These are phyloP conservation scores for Gremmenia infestans DNA, from an alignment of 2,329 filamentous ascomycete species.

Conservation along the genomic window DNA sequence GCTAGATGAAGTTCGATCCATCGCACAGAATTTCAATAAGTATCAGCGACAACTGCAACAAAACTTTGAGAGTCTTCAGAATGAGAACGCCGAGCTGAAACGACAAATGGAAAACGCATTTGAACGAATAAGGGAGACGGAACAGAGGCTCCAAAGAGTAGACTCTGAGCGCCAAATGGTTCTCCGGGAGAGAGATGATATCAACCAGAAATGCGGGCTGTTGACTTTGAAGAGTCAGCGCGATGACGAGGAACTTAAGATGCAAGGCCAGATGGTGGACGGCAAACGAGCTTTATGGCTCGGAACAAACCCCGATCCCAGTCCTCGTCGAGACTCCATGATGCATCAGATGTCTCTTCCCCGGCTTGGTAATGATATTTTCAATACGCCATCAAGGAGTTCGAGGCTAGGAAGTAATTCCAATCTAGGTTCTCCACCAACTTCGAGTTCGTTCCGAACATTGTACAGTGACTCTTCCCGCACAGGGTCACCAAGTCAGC, in stretches of 20 bases:
- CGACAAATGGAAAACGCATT: not conserved
- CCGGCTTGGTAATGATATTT: constrained; percentile 12
- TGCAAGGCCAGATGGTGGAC: constrained; percentile 10
- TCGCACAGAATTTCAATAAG: constrained; percentile 5
- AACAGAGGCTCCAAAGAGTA: constrained; percentile 3
- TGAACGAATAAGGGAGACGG: not conserved
- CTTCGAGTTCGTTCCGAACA: not conserved
- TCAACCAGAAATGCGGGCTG: not conserved
- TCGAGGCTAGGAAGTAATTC: not conserved
- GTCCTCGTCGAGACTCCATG: constrained; percentile 3
- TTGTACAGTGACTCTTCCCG: too few relatives aligned
- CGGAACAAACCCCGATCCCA: constrained; percentile 13
- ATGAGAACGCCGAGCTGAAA: constrained; percentile 1
- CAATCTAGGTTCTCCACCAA: not conserved
- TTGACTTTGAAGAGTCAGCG: constrained; percentile 2
- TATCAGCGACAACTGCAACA: constrained; percentile 1
- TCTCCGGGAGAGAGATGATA: constrained; percentile 3
- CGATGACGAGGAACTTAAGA: constrained; percentile 5
- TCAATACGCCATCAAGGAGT: constrained; percentile 14
- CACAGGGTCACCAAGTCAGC: too few relatives aligned
- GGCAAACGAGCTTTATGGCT: constrained; percentile 23
- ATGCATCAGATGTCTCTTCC: constrained; percentile 4
- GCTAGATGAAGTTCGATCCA: not conserved
- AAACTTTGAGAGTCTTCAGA: constrained; percentile 3
- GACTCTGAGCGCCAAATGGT: constrained; percentile 6